A percentile compares a stretch with the other conserved stretches of the same genome.
Conservation (phyloP, 306 rosid species). For the Fagus crenata region DNA sequence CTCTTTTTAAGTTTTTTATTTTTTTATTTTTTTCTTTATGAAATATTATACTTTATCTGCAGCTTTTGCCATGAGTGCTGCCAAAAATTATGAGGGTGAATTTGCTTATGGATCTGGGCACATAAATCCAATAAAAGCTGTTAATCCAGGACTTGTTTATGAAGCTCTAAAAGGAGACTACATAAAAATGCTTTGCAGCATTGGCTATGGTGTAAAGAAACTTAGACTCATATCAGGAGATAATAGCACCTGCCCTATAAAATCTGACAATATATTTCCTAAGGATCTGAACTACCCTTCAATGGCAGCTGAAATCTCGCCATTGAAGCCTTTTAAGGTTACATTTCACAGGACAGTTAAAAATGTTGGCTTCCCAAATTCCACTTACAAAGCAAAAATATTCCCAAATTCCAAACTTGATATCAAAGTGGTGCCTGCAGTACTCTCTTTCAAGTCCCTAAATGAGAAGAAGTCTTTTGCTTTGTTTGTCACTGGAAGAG, state of each 20-base stretch:
- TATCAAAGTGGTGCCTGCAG: slow-evolving; percentile 26
- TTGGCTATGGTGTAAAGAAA: background rate
- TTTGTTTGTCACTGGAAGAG: slow-evolving; percentile 23
- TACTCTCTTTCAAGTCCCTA: slow-evolving; percentile 25
- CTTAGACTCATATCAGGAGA: background rate
- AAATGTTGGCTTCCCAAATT: slow-evolving; percentile 36
- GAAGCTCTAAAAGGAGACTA: slow-evolving; percentile 37
- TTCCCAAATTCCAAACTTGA: background rate
- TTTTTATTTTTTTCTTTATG: background rate
- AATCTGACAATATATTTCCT: background rate
- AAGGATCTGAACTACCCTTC: slow-evolving; percentile 40
- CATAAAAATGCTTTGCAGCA: slow-evolving; percentile 25
- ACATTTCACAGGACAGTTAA: slow-evolving; percentile 22
- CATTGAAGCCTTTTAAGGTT: background rate
- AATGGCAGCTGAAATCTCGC: slow-evolving; percentile 18
- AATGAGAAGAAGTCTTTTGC: slow-evolving; percentile 30
- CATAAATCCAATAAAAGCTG: slow-evolving; percentile 23
- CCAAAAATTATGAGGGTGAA: background rate
- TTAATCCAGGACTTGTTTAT: slow-evolving; percentile 34
- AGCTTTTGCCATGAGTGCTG: slow-evolving; percentile 29
- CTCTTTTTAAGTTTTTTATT: too few species aligned
- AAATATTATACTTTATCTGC: background rate
- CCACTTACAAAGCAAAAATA: slow-evolving; percentile 24
- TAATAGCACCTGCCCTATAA: too few species aligned
- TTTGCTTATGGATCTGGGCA: slow-evolving; percentile 34